A percentile compares a stretch with the other conserved stretches of the same genome.
Evolutionary conservation across 2,329 filamentous ascomycete genomes (phyloP).

Genomic region (Rugonectria rugulosa): DNA sequence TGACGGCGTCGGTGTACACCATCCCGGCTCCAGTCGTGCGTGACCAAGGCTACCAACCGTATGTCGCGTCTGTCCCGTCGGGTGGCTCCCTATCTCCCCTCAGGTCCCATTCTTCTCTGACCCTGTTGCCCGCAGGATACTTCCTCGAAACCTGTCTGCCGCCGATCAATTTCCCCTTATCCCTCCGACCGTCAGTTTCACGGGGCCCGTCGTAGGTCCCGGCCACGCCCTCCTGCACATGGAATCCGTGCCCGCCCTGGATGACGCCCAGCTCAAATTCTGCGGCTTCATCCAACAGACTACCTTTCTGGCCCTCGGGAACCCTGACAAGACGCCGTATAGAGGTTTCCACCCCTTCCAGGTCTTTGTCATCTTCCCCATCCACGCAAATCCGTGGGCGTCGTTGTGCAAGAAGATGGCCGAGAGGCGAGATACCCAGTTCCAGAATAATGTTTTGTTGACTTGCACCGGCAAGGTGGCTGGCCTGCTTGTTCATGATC

Average conservation of each 20-base stretch:
- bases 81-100: not conserved
- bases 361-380: constrained; percentile 3
- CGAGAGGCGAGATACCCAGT: not conserved
- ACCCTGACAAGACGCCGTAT: not conserved
- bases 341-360: constrained; percentile 1
- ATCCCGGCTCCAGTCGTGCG: not conserved
- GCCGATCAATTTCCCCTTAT: not conserved
- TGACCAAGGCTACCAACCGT: not conserved
- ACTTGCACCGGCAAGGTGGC: not conserved
- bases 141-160: not conserved
- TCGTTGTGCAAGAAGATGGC: not conserved
- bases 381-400: not conserved
- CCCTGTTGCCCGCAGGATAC: not conserved
- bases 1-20: not conserved
- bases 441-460: not conserved
- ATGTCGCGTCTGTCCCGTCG: not conserved
- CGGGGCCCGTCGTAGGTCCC: not conserved
- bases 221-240: not conserved
- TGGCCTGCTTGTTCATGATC: not conserved
- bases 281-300: not conserved
- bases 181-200: not conserved
- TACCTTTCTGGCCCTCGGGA: not conserved
- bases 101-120: constrained; percentile 3
- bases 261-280: not conserved
- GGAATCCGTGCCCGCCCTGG: not conserved